A percentile compares a stretch with the other conserved stretches of the same genome.
These are phyloP conservation scores for Endocarpon pusillum DNA, from an alignment of 495 filamentous ascomycete genomes.

Conservation along the genomic window DNA sequence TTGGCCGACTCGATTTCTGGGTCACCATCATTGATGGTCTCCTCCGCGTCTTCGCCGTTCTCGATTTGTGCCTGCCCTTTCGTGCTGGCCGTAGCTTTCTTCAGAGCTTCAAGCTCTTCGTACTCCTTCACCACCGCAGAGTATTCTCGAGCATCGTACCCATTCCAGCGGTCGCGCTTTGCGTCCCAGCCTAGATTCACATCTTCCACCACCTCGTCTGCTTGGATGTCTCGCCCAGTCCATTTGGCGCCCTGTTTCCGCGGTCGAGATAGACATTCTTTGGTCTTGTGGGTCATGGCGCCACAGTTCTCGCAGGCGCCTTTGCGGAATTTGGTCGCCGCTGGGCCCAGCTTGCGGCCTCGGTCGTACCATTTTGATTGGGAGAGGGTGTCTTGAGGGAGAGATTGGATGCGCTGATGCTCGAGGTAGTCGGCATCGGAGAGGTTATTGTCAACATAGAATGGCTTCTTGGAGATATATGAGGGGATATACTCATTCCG, in stretches of 20 bases:
- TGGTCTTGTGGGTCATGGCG: conserved; percentile 86
- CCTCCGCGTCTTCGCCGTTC: conserved; percentile 13
- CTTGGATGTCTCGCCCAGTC: conserved; percentile 85
- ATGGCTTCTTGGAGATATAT: conserved; percentile 96
- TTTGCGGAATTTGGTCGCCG: conserved; percentile 91
- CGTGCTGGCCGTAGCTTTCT: conserved; percentile 32
- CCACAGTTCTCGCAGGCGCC: conserved; percentile 98
- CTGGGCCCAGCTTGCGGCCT: conserved; percentile 60
- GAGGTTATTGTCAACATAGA: conserved; percentile 74
- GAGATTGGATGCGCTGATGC: conserved; percentile 73
- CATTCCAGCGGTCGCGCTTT: conserved; percentile 96
- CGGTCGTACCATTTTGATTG: conserved; percentile 82
- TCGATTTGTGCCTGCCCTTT: conserved; percentile 16
- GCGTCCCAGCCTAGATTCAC: conserved; percentile 88
- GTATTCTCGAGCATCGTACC: conserved; percentile 83
- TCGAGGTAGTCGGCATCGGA: conserved; percentile 80
- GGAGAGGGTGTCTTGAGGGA: conserved; percentile 31
- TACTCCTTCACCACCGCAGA: conserved; percentile 72
- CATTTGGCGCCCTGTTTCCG: conserved; percentile 81
- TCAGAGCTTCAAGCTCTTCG: conserved; percentile 67
- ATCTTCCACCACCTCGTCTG: conserved; percentile 75
- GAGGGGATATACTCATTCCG: conserved; percentile 97
- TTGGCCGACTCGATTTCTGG: conserved; percentile 49
- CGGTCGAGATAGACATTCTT: conserved; percentile 80
- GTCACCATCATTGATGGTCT: conserved; percentile 28